Conservation (phyloP, 2,329 filamentous ascomycete genomes). For the Zalaria obscura region DNA sequence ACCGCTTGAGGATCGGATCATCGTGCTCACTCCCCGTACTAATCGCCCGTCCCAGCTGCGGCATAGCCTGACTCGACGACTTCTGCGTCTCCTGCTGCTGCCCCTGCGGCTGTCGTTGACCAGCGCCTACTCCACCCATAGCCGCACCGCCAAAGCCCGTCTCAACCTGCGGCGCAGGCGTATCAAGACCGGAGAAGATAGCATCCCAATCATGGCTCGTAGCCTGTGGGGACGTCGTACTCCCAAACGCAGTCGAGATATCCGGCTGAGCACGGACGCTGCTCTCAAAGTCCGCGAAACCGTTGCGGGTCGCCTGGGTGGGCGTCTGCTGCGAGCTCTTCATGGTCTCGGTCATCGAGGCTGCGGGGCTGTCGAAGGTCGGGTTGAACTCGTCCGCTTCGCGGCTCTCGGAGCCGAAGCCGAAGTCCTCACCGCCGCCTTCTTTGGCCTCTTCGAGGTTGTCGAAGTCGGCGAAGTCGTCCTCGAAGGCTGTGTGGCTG, state of each 20-base stretch:
- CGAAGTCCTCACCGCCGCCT: conserved; percentile 40
- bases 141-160: conserved; percentile 1
- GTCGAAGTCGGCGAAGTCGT: conserved; percentile 68
- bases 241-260: conserved; percentile 8
- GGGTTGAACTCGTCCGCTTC: conserved; percentile 68
- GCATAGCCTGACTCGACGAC: conserved; percentile 12
- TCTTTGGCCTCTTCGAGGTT: conserved; percentile 76
- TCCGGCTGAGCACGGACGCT: conserved; percentile 10
- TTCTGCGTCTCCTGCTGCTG: conserved; percentile 2
- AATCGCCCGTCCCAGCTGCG: conserved; percentile 50
- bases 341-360: conserved; percentile 32
- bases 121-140: background rate
- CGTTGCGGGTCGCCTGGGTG: conserved; percentile 14
- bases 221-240: conserved; percentile 9
- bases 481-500: conserved; percentile 46
- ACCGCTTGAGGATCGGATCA: conserved; percentile 77
- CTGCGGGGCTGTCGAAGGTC: conserved; percentile 56
- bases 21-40: conserved; percentile 68
- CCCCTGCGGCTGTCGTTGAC: conserved; percentile 5
- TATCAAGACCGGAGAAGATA: conserved; percentile 72
- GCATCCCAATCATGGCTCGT: conserved; percentile 78
- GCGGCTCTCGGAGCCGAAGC: conserved; percentile 45
- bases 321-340: conserved; percentile 25
- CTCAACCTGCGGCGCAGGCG: conserved; percentile 17
- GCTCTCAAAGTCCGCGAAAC: conserved; percentile 14